Conservation (phyloP, 768 basidiomycete genomes). For the Chlorophyllum brunneum region DNA sequence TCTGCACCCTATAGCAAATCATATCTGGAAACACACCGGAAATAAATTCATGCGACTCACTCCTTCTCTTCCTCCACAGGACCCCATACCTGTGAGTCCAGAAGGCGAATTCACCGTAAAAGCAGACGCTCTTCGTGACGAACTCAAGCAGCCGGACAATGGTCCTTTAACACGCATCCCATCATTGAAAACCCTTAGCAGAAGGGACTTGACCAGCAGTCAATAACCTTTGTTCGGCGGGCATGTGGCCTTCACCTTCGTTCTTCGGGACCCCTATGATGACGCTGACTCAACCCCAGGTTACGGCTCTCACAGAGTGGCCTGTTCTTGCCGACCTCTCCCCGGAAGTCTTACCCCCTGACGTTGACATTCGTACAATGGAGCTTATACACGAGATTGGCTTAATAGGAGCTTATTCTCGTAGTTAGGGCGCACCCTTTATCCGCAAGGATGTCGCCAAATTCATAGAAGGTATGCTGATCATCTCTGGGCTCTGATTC, state of each 20-base stretch:
- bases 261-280: neutral
- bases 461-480: conserved; percentile 74
- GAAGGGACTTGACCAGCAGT: conserved; percentile 87
- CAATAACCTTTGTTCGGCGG: conserved; percentile 91
- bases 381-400: conserved; percentile 84
- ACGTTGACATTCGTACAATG: conserved; percentile 80
- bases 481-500: neutral
- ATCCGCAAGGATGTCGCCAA: conserved; percentile 86
- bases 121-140: conserved; percentile 77
- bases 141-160: conserved; percentile 54
- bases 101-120: conserved; percentile 96
- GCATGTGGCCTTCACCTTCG: conserved; percentile 41
- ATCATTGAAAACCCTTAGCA: conserved; percentile 99
- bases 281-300: conserved; percentile 36
- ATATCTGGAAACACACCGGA: too few relatives aligned
- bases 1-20: too few relatives aligned
- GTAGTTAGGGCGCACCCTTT: conserved; percentile 87
- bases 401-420: conserved; percentile 92
- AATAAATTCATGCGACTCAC: too few relatives aligned
- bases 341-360: conserved; percentile 74
- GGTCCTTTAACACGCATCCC: conserved; percentile 81
- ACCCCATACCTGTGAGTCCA: too few relatives aligned
- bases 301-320: conserved; percentile 90
- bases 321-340: conserved; percentile 79
- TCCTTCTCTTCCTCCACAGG: too few relatives aligned